Conservation (phyloP, 495 filamentous ascomycete genomes). For the Lineolata rhizophorae region DNA sequence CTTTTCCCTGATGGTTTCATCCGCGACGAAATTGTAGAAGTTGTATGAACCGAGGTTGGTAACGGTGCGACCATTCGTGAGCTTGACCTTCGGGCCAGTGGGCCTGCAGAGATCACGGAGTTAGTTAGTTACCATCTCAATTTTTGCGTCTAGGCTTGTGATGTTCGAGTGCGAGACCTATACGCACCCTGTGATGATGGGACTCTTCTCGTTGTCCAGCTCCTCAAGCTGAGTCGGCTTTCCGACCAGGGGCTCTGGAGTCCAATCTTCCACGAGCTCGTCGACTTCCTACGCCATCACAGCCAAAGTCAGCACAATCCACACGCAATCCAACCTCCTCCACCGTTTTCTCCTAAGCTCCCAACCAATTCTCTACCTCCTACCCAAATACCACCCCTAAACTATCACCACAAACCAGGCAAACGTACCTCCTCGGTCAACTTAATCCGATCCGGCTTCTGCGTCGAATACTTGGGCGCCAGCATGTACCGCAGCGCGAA, state of each 20-base stretch:
- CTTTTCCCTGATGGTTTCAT: constrained; percentile 81
- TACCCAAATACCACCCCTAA: background rate
- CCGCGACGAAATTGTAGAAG: constrained; percentile 87
- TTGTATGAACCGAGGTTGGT: constrained; percentile 86
- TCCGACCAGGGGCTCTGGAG: constrained; percentile 73
- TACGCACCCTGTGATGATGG: constrained; percentile 67
- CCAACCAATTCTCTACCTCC: background rate
- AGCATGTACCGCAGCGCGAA: constrained; percentile 90
- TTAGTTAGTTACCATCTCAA: constrained; percentile 1
- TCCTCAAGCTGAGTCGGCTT: constrained; percentile 49
- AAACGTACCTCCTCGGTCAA: constrained; percentile 78
- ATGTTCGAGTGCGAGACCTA: background rate
- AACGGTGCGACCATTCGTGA: constrained; percentile 74
- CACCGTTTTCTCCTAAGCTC: no score
- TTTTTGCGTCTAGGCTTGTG: background rate
- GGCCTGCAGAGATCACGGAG: no score
- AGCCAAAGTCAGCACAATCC: no score
- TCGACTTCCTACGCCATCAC: constrained; percentile 66
- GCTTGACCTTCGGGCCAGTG: constrained; percentile 69
- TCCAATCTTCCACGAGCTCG: constrained; percentile 93
- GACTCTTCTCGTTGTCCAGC: constrained; percentile 60
- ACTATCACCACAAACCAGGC: constrained; percentile 15
- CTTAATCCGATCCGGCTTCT: constrained; percentile 66
- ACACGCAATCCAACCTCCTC: no score
- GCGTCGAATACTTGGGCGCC: constrained; percentile 72